phyloP scores from a whole-genome alignment of 225 moss, liverwort and hornwort species.

The Pseudoscleropodium purum region DNA sequence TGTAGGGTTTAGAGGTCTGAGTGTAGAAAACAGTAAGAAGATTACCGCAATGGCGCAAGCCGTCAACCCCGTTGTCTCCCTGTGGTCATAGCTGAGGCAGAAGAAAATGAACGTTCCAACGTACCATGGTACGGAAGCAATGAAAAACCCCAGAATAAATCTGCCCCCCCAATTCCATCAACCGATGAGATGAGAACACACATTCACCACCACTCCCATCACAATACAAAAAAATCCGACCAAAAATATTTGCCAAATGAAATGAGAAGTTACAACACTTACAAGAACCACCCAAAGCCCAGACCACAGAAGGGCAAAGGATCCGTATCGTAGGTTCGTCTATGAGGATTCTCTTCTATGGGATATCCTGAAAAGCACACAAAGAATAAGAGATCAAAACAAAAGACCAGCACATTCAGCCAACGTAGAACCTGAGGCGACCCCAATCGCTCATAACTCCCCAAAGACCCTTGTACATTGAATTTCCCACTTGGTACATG shows the following conservation, averaged over 20 bases:
- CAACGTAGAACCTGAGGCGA: background rate
- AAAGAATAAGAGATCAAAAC: background rate
- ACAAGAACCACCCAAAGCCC: slow-evolving; percentile 90
- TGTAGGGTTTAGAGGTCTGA: background rate
- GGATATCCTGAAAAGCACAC: slow-evolving; percentile 35
- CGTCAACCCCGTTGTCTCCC: slow-evolving; percentile 65
- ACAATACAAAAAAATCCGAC: background rate
- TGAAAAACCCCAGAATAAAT: slow-evolving; percentile 74
- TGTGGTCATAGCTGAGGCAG: slow-evolving; percentile 62
- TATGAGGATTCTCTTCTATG: slow-evolving; percentile 17
- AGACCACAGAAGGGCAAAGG: slow-evolving; percentile 74
- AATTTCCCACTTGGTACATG: background rate
- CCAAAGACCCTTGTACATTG: too few relatives aligned
- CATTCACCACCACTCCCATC: background rate
- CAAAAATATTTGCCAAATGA: background rate
- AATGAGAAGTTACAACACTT: background rate
- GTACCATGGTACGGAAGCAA: slow-evolving; percentile 81
- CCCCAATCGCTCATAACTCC: background rate
- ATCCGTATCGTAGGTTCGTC: slow-evolving; percentile 41
- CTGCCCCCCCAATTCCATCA: background rate
- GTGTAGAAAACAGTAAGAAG: background rate
- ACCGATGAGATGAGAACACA: background rate
- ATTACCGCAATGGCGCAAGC: slow-evolving; percentile 71
- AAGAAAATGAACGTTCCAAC: slow-evolving; percentile 74
- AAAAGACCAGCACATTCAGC: background rate